phyloP scores from a whole-genome alignment of 768 basidiomycete genomes.

The Leucosporidium scottii region DNA sequence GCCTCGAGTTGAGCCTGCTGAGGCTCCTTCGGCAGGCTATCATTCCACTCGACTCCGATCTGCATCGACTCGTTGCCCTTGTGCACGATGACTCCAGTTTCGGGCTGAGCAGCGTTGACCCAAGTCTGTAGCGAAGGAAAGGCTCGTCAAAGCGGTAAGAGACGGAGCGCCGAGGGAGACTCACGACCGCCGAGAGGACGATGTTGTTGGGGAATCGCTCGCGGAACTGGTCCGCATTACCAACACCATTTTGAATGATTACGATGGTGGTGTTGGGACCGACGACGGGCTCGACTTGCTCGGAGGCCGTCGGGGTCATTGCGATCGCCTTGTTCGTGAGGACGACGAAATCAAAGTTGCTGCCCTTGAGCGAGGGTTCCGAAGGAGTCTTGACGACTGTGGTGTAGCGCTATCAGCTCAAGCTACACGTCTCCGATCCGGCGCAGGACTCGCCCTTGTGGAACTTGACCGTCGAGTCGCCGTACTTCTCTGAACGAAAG shows the following conservation, averaged over 20 bases:
- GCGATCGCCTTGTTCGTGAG: background rate
- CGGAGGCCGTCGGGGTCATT: conserved; percentile 28
- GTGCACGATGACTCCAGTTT: conserved; percentile 20
- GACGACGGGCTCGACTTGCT: conserved; percentile 23
- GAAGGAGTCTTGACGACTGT: background rate
- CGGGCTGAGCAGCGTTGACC: conserved; percentile 24
- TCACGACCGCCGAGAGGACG: conserved; percentile 14
- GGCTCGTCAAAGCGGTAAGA: no score
- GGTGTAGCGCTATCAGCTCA: background rate
- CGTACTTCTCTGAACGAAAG: conserved; percentile 22
- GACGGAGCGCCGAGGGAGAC: background rate
- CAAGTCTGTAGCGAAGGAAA: conserved; percentile 12
- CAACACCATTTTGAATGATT: conserved; percentile 41
- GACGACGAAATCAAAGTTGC: conserved; percentile 3
- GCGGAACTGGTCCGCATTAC: conserved; percentile 39
- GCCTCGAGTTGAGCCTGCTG: conserved; percentile 13
- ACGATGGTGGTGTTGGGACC: conserved; percentile 31
- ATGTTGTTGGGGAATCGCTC: conserved; percentile 35
- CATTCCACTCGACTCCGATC: conserved; percentile 19
- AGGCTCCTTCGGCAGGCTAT: background rate
- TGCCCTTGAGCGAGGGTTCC: background rate
- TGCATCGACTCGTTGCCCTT: conserved; percentile 27
- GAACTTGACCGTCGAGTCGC: conserved; percentile 18
- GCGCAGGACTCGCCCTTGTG: background rate
- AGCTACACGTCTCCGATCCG: no score